These are phyloP conservation scores for Nicotiana knightiana DNA, from an alignment of 257 asterid species.

Conservation along the genomic window DNA sequence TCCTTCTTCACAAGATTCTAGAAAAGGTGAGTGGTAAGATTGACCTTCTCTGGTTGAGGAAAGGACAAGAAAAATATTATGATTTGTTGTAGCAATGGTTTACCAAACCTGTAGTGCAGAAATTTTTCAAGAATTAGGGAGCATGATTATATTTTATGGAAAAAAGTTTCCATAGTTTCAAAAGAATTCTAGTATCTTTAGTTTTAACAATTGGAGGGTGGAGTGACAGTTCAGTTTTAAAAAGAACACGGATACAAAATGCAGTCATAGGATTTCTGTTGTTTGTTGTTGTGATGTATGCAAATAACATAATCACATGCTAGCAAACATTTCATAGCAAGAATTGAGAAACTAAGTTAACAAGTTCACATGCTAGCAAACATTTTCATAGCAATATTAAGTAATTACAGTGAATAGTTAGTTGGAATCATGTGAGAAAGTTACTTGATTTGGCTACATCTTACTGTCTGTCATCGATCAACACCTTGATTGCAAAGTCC, in stretches of 20 bases:
- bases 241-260: not conserved
- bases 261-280: not conserved
- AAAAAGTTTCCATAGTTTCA: not conserved
- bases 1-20: conserved; percentile 93
- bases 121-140: not conserved
- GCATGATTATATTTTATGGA: not conserved
- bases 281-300: too few species aligned
- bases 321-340: not conserved
- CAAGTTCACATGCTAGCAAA: not conserved
- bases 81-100: not conserved
- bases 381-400: not conserved
- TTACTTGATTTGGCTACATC: conserved; percentile 46
- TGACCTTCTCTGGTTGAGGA: conserved; percentile 64
- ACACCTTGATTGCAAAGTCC: not conserved
- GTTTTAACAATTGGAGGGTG: not conserved
- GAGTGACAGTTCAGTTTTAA: not conserved
- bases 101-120: not conserved
- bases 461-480: not conserved
- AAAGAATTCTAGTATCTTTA: not conserved
- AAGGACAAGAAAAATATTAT: not conserved
- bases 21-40: conserved; percentile 73
- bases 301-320: too few species aligned
- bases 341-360: not conserved
- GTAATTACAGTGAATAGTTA: not conserved
- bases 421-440: not conserved